phyloP scores from a whole-genome alignment of 2,329 filamentous ascomycete species.

The Clarireedia hainanense region DNA sequence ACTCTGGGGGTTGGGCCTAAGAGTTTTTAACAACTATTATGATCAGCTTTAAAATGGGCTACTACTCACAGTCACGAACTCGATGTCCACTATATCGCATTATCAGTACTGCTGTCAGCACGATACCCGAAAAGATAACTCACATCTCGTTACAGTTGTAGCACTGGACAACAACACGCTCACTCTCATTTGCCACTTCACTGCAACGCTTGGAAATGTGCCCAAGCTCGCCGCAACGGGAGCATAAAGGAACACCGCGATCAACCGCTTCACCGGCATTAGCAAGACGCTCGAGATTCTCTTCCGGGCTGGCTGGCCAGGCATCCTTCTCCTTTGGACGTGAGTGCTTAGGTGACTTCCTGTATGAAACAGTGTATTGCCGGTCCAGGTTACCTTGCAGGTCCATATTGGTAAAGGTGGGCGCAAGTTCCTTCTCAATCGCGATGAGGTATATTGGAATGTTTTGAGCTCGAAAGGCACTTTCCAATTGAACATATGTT shows the following conservation, averaged over 20 bases:
- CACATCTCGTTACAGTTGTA: slow-evolving; percentile 50
- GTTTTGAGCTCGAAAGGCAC: slow-evolving; percentile 45
- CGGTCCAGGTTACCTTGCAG: slow-evolving; percentile 60
- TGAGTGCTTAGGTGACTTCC: slow-evolving; percentile 48
- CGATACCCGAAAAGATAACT: not conserved
- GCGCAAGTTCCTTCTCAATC: slow-evolving; percentile 46
- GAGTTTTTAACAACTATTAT: not conserved
- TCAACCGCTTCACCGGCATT: slow-evolving; percentile 59
- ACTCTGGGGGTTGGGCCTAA: slow-evolving; percentile 49
- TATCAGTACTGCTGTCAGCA: not conserved
- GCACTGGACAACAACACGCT: slow-evolving; percentile 46
- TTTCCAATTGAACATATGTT: slow-evolving; percentile 54
- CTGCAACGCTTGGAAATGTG: slow-evolving; percentile 54
- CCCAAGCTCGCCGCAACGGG: slow-evolving; percentile 34
- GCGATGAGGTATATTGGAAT: slow-evolving; percentile 56
- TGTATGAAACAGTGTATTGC: slow-evolving; percentile 56
- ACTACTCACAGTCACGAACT: slow-evolving; percentile 57
- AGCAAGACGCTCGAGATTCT: slow-evolving; percentile 56
- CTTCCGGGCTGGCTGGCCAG: slow-evolving; percentile 51
- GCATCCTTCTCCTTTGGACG: slow-evolving; percentile 49
- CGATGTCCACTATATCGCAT: slow-evolving; percentile 46
- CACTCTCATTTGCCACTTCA: slow-evolving; percentile 45
- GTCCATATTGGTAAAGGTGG: slow-evolving; percentile 62
- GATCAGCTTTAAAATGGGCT: not conserved
- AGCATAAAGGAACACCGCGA: slow-evolving; percentile 50